Evolutionary conservation across 345 rosid species (phyloP).

Genomic region (Corymbia maculata): DNA sequence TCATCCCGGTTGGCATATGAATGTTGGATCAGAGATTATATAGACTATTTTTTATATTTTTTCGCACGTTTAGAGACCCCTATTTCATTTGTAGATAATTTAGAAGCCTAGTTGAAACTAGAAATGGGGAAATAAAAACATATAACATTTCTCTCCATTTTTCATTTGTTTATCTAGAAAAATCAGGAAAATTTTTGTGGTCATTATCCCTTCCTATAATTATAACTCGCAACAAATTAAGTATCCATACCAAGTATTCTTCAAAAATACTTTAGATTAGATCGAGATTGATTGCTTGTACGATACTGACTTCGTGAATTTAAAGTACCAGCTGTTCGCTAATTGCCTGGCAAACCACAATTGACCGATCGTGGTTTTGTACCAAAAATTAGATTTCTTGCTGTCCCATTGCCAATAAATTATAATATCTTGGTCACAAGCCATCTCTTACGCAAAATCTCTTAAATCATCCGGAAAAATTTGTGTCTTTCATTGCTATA

Average conservation of each 20-base stretch:
- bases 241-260: background rate
- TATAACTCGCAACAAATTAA: background rate
- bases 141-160: background rate
- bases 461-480: background rate
- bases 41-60: background rate
- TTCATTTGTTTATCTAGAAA: background rate
- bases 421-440: background rate
- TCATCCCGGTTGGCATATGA: background rate
- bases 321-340: background rate
- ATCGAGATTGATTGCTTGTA: background rate
- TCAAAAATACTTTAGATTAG: background rate
- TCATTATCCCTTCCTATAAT: background rate
- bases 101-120: background rate
- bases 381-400: background rate
- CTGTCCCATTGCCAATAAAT: background rate
- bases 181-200: background rate
- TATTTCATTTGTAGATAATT: background rate
- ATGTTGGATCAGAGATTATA: background rate
- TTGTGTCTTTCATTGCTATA: background rate
- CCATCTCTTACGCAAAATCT: background rate
- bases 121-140: background rate
- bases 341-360: background rate
- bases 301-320: background rate
- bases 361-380: background rate
- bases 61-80: background rate